These are phyloP conservation scores for Hymenoscyphus repandus DNA, from an alignment of 2,329 filamentous ascomycete genomes.

Conservation along the genomic window DNA sequence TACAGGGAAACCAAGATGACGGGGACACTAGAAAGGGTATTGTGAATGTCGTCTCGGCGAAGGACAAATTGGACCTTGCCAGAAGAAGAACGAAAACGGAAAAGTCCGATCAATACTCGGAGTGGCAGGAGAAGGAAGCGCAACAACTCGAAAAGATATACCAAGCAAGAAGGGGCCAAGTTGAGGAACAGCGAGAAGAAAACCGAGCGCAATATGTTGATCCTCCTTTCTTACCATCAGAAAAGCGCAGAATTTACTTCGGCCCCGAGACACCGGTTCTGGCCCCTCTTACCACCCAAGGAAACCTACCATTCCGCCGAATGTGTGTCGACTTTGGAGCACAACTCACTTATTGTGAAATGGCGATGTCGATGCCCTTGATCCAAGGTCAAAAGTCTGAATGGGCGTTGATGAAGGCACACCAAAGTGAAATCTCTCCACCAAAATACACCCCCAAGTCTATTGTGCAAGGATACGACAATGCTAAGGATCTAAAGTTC, in stretches of 20 bases:
- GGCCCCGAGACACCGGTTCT: slow-evolving; percentile 87
- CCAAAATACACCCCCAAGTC: slow-evolving; percentile 57
- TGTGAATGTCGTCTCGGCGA: slow-evolving; percentile 66
- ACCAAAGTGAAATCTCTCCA: slow-evolving; percentile 72
- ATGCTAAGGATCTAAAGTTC: slow-evolving; percentile 78
- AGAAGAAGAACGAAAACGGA: slow-evolving; percentile 66
- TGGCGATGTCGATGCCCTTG: slow-evolving; percentile 88
- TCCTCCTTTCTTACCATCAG: slow-evolving; percentile 80
- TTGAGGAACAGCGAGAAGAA: slow-evolving; percentile 51
- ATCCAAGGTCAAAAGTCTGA: slow-evolving; percentile 86
- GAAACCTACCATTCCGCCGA: slow-evolving; percentile 89
- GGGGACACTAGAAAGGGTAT: slow-evolving; percentile 54
- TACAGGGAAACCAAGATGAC: slow-evolving; percentile 26
- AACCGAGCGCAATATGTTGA: slow-evolving; percentile 78
- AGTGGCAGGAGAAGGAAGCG: slow-evolving; percentile 69
- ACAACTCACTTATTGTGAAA: slow-evolving; percentile 94
- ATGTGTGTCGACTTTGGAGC: slow-evolving; percentile 86
- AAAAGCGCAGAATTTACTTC: slow-evolving; percentile 92
- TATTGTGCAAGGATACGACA: slow-evolving; percentile 73
- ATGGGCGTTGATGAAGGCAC: slow-evolving; percentile 92
- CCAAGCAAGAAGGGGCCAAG: slow-evolving; percentile 37
- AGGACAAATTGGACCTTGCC: slow-evolving; percentile 68
- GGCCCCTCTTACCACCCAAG: slow-evolving; percentile 94
- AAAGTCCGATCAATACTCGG: slow-evolving; percentile 68
- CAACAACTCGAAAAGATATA: slow-evolving; percentile 44